phyloP scores from a whole-genome alignment of 768 basidiomycete genomes.

The Macrolepiota fuliginosa region DNA sequence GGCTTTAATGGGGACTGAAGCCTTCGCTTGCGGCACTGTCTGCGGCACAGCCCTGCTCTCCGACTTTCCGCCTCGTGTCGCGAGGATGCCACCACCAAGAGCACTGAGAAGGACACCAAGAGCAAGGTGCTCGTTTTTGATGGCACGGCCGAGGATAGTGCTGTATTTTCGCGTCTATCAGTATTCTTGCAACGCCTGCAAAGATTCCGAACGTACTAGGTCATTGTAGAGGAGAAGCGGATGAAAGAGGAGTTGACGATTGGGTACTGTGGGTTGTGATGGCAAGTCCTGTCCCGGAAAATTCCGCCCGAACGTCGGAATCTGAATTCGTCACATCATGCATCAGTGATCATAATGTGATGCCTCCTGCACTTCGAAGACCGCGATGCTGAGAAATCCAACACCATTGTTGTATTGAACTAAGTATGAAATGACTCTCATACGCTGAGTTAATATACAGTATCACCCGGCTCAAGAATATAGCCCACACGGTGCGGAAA shows the following conservation, averaged over 20 bases:
- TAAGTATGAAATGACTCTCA: too few species aligned
- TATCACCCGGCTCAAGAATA: too few species aligned
- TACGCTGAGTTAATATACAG: too few species aligned
- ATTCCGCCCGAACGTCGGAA: slow-evolving; percentile 1
- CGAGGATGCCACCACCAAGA: slow-evolving; percentile 51
- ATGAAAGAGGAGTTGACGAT: slow-evolving; percentile 3
- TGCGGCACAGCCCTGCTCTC: slow-evolving; percentile 40
- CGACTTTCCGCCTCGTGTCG: slow-evolving; percentile 52
- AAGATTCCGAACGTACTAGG: slow-evolving; percentile 14
- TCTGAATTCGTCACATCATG: neutral
- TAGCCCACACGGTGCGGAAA: too few species aligned
- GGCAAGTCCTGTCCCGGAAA: slow-evolving; percentile 4
- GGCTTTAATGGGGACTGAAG: slow-evolving; percentile 61
- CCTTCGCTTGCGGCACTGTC: slow-evolving; percentile 57
- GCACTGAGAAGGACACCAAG: slow-evolving; percentile 61
- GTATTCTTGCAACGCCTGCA: neutral
- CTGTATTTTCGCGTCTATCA: slow-evolving; percentile 31
- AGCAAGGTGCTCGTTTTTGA: slow-evolving; percentile 81
- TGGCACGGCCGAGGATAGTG: slow-evolving; percentile 72
- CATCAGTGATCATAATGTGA: too few species aligned
- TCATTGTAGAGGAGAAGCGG: slow-evolving; percentile 12
- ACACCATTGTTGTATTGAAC: too few species aligned
- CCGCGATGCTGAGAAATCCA: too few species aligned
- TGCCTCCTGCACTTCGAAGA: too few species aligned
- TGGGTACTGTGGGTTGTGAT: neutral